A percentile compares a stretch with the other conserved stretches of the same genome.
Conservation (phyloP, 768 basidiomycete species). For the Lepiota venenata region DNA sequence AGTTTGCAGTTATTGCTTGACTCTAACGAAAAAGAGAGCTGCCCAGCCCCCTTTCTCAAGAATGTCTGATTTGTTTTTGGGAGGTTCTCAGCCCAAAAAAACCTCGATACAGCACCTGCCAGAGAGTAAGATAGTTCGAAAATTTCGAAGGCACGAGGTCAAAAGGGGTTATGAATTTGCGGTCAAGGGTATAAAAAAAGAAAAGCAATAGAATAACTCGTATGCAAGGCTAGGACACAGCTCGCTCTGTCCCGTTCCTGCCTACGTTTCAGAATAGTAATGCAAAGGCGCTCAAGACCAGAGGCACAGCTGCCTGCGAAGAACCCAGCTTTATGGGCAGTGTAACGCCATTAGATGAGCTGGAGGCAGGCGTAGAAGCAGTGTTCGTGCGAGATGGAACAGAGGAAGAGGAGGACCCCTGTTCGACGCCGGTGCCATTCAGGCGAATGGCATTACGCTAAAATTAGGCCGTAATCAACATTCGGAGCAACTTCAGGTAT, state of each 20-base stretch:
- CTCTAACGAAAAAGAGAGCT: no score
- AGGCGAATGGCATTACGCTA: constrained; percentile 57
- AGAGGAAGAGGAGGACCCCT: background rate
- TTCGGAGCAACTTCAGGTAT: background rate
- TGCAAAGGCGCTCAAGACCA: background rate
- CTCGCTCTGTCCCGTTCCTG: no score
- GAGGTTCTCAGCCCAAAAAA: no score
- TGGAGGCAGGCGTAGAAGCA: background rate
- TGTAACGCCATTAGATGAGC: background rate
- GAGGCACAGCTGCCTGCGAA: background rate
- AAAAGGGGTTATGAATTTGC: no score
- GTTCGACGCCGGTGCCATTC: constrained; percentile 39
- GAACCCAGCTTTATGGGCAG: background rate
- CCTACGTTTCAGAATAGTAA: background rate
- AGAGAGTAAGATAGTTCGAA: no score
- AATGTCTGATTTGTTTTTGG: no score
- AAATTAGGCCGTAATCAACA: constrained; percentile 4
- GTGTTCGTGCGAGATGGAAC: background rate
- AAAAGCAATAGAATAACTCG: background rate
- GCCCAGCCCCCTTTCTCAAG: no score
- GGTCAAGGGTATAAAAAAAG: background rate
- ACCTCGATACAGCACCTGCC: no score
- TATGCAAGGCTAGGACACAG: no score
- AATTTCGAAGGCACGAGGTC: no score
- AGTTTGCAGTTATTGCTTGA: no score